A percentile compares a stretch with the other conserved stretches of the same genome.
These are phyloP conservation scores for Pezicula rhizophila DNA, from an alignment of 2,329 filamentous ascomycete species.

Conservation along the genomic window DNA sequence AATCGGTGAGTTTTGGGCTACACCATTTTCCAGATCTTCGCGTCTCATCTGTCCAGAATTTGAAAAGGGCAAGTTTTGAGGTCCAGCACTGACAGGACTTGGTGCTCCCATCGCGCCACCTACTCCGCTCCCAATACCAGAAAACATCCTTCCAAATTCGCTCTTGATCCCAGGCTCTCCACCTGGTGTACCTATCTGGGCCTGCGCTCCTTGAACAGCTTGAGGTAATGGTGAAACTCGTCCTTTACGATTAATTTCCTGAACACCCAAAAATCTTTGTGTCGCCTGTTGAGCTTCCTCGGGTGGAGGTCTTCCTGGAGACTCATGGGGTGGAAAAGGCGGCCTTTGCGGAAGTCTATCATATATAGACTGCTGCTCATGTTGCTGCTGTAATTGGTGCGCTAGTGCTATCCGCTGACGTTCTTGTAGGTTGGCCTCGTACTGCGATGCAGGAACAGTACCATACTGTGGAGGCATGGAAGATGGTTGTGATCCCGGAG, in stretches of 20 bases:
- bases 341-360: constrained; percentile 35
- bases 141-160: constrained; percentile 92
- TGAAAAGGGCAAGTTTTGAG: constrained; percentile 44
- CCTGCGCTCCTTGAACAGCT: constrained; percentile 86
- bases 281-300: constrained; percentile 49
- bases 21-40: constrained; percentile 42
- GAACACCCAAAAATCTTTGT: constrained; percentile 64
- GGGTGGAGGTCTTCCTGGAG: constrained; percentile 34
- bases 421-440: constrained; percentile 22
- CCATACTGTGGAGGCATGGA: constrained; percentile 28
- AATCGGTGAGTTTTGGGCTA: constrained; percentile 35
- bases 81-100: constrained; percentile 43
- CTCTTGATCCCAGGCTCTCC: constrained; percentile 88
- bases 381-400: constrained; percentile 31
- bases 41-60: constrained; percentile 40
- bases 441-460: constrained; percentile 23
- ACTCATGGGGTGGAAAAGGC: constrained; percentile 38
- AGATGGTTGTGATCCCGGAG: constrained; percentile 30
- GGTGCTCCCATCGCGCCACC: constrained; percentile 44
- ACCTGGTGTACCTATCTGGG: constrained; percentile 69
- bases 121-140: constrained; percentile 74
- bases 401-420: constrained; percentile 28
- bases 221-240: constrained; percentile 85
- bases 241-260: constrained; percentile 72
- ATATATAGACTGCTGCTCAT: constrained; percentile 26